phyloP scores from a whole-genome alignment of 208 protist genomes.

The Blechomonas ayalai region DNA sequence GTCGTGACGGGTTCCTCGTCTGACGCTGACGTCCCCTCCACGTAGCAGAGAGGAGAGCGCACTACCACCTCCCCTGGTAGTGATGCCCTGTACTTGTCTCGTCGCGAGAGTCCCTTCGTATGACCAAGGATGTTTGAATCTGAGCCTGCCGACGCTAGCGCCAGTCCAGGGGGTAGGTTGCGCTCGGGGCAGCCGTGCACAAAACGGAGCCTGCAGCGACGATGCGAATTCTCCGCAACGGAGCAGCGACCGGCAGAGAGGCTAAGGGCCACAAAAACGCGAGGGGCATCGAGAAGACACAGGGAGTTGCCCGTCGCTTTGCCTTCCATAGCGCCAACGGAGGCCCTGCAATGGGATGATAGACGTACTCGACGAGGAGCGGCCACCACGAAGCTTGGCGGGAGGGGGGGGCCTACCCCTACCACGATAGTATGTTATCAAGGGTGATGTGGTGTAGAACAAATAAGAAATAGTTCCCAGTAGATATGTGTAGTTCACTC shows the following conservation, averaged over 20 bases:
- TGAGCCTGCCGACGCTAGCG: neutral
- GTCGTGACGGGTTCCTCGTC: no score
- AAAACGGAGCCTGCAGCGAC: slow-evolving; percentile 2
- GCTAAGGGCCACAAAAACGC: slow-evolving; percentile 5
- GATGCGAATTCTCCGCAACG: neutral
- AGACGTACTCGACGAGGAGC: no score
- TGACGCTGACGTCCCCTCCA: no score
- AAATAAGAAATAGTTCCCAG: no score
- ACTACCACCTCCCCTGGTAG: neutral
- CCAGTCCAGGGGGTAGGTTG: slow-evolving; percentile 2
- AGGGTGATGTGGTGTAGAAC: no score
- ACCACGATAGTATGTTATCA: no score
- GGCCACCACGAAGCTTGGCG: no score
- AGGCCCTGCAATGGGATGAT: no score
- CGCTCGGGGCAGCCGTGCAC: slow-evolving; percentile 1
- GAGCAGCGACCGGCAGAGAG: slow-evolving; percentile 12
- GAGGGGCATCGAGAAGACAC: neutral
- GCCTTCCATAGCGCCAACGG: neutral
- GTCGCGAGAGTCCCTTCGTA: neutral
- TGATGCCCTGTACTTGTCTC: neutral
- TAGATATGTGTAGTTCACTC: no score
- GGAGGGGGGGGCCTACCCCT: no score
- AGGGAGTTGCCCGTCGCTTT: neutral
- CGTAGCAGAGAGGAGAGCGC: slow-evolving; percentile 7
- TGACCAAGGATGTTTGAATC: neutral